Evolutionary conservation across 352 stramenopile genomes (phyloP).

Genomic region (Globisporangium megalacanthum): DNA sequence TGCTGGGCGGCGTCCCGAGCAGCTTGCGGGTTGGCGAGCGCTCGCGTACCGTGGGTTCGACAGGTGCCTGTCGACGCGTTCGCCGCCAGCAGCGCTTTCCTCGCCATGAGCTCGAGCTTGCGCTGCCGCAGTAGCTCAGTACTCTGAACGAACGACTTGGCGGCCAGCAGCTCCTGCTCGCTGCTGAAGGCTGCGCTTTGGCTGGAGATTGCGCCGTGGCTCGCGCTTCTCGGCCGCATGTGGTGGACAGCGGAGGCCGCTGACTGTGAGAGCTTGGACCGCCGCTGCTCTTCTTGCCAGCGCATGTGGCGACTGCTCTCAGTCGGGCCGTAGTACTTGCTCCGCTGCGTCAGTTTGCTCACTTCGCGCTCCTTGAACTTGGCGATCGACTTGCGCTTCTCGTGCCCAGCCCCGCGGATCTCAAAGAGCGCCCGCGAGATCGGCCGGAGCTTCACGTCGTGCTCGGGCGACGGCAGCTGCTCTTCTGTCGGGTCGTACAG

Average conservation of each 20-base stretch:
- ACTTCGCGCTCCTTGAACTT: constrained; percentile 51
- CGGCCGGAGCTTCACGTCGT: constrained; percentile 64
- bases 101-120: constrained; percentile 16
- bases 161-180: constrained; percentile 26
- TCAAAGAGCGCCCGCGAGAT: constrained; percentile 76
- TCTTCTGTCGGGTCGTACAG: constrained; percentile 61
- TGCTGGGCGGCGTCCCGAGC: background rate
- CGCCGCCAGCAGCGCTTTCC: constrained; percentile 7
- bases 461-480: constrained; percentile 17
- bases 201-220: constrained; percentile 25
- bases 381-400: constrained; percentile 48
- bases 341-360: constrained; percentile 50
- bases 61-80: background rate
- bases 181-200: constrained; percentile 15
- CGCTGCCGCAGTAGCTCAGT: constrained; percentile 43
- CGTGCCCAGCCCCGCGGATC: constrained; percentile 53
- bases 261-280: constrained; percentile 20
- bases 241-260: constrained; percentile 2
- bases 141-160: constrained; percentile 56
- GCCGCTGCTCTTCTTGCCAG: constrained; percentile 68
- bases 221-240: constrained; percentile 26
- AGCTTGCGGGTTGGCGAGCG: constrained; percentile 2
- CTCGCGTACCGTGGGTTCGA: constrained; percentile 1
- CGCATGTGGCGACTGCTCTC: constrained; percentile 74
- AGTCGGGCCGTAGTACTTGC: constrained; percentile 73